Percentiles rank a stretch among this genome's conserved stretches.
Conservation (phyloP, 148 eudicot species). For the Persicaria maculosa region DNA sequence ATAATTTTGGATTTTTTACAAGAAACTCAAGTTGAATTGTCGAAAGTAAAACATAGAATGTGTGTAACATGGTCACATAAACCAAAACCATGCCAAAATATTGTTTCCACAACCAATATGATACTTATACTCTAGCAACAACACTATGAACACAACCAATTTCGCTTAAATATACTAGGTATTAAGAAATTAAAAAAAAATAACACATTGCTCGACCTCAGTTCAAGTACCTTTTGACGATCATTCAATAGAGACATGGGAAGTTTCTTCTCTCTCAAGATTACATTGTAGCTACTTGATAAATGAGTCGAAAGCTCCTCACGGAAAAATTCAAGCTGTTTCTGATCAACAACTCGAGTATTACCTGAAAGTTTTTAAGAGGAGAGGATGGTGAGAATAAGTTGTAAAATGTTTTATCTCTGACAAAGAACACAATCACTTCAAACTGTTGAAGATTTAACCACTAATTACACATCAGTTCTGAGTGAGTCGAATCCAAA, state of each 20-base stretch:
- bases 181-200: background rate
- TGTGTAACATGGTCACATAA: background rate
- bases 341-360: conserved; percentile 65
- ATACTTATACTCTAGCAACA: background rate
- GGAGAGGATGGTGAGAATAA: background rate
- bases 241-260: conserved; percentile 87
- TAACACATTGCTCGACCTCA: background rate
- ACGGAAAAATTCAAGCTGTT: conserved; percentile 75
- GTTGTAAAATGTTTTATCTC: background rate
- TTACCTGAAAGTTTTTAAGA: conserved; percentile 34
- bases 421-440: background rate
- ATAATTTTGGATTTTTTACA: background rate
- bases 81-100: background rate
- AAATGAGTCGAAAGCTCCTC: conserved; percentile 56
- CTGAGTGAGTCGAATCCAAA: background rate
- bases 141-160: background rate
- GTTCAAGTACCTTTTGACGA: conserved; percentile 58
- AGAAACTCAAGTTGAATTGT: background rate
- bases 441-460: background rate
- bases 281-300: conserved; percentile 69
- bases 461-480: background rate
- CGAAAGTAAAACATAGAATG: background rate
- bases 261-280: conserved; percentile 68
- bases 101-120: background rate
- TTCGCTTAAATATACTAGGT: background rate